Percentiles rank a stretch among this genome's conserved stretches.
Evolutionary conservation across 495 filamentous ascomycete genomes (phyloP).

Genomic region (Lindgomyces ingoldianus): DNA sequence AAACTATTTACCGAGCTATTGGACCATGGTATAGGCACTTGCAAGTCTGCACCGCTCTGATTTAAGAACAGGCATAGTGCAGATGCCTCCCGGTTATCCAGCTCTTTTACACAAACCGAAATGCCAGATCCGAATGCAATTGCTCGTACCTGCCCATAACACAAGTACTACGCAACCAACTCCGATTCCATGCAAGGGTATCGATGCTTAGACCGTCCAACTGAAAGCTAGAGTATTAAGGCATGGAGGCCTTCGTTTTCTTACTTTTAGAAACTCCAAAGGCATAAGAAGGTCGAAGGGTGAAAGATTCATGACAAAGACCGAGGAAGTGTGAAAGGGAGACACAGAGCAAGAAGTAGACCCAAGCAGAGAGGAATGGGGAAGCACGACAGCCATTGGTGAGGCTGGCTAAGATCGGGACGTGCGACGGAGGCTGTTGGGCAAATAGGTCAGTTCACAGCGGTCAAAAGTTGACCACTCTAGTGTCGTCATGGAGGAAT

Average conservation of each 20-base stretch:
- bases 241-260: background rate
- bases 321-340: background rate
- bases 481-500: slow-evolving; percentile 58
- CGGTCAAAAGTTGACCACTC: slow-evolving; percentile 43
- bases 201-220: slow-evolving; percentile 22
- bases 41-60: background rate
- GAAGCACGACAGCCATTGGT: too few relatives aligned
- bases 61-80: background rate
- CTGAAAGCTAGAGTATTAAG: too few relatives aligned
- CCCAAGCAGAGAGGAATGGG: too few relatives aligned
- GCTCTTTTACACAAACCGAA: background rate
- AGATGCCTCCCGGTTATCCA: background rate
- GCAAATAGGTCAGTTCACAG: background rate
- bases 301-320: background rate
- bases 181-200: slow-evolving; percentile 35
- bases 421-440: background rate
- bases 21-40: background rate
- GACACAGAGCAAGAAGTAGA: too few relatives aligned
- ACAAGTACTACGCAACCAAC: slow-evolving; percentile 20
- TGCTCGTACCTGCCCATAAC: background rate
- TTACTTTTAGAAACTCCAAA: background rate
- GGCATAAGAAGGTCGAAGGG: background rate
- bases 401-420: background rate
- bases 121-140: slow-evolving; percentile 4
- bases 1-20: background rate